A percentile compares a stretch with the other conserved stretches of the same genome.
Evolutionary conservation across 106 monocot species (phyloP).

Genomic region (Acanthochlamys bracteata): DNA sequence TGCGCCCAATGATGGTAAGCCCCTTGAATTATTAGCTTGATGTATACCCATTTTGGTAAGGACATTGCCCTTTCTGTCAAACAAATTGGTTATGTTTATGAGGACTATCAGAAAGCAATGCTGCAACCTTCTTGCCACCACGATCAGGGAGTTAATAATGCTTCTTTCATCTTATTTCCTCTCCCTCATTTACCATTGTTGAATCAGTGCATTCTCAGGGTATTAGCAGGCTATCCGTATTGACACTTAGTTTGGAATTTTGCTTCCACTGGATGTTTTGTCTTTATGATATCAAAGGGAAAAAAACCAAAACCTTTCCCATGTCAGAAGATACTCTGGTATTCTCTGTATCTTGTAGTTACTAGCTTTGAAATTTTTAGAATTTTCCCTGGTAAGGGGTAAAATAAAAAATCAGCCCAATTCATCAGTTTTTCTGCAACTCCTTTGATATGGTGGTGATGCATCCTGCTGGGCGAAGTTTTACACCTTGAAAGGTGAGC

Average conservation of each 20-base stretch:
- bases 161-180: neutral
- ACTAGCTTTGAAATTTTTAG: slow-evolving; percentile 14
- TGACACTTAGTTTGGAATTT: slow-evolving; percentile 12
- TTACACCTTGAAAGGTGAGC: slow-evolving; percentile 94
- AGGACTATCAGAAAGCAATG: no score
- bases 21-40: no score
- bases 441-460: slow-evolving; percentile 70
- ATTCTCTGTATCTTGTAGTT: slow-evolving; percentile 23
- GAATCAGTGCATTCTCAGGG: slow-evolving; percentile 13
- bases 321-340: slow-evolving; percentile 43
- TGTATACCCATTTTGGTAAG: no score
- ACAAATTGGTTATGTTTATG: no score
- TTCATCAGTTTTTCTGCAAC: slow-evolving; percentile 46
- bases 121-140: no score
- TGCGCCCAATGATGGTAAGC: no score
- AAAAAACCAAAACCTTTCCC: slow-evolving; percentile 22
- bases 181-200: slow-evolving; percentile 4
- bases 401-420: slow-evolving; percentile 32
- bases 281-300: slow-evolving; percentile 24
- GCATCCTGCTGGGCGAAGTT: slow-evolving; percentile 60
- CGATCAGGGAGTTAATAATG: no score
- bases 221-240: slow-evolving; percentile 29
- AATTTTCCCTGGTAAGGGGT: slow-evolving; percentile 96
- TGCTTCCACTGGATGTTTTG: slow-evolving; percentile 32
- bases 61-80: no score